Percentiles rank a stretch among this genome's conserved stretches.
Evolutionary conservation across 352 stramenopile species (phyloP).

Genomic region (Bremia lactucae): DNA sequence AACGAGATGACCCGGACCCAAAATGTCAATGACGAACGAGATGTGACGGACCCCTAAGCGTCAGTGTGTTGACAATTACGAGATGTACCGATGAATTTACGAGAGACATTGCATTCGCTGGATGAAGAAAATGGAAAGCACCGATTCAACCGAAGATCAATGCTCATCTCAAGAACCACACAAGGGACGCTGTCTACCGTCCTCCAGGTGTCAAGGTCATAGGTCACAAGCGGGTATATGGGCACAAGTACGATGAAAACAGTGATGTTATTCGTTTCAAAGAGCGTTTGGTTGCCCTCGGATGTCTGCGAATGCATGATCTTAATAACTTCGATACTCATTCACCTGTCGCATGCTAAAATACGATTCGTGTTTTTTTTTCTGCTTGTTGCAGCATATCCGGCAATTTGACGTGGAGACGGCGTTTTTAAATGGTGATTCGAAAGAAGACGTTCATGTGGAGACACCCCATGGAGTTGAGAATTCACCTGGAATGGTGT

Average conservation of each 20-base stretch:
- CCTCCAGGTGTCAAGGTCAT: slow-evolving; percentile 1
- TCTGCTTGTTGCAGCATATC: not conserved
- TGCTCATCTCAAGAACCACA: slow-evolving; percentile 10
- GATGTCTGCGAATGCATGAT: slow-evolving; percentile 14
- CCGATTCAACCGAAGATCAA: not conserved
- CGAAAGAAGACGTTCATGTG: slow-evolving; percentile 20
- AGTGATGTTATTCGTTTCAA: slow-evolving; percentile 17
- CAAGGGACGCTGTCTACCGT: slow-evolving; percentile 4
- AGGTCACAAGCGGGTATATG: slow-evolving; percentile 8
- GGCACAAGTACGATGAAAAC: slow-evolving; percentile 9
- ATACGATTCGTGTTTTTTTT: slow-evolving; percentile 17
- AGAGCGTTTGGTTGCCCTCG: slow-evolving; percentile 13
- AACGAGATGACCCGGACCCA: too few relatives aligned
- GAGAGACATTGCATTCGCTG: too few relatives aligned
- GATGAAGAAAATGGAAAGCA: not conserved
- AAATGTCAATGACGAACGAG: too few relatives aligned
- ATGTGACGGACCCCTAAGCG: too few relatives aligned
- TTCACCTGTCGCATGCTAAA: slow-evolving; percentile 15
- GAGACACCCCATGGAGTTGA: slow-evolving; percentile 6
- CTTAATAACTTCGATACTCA: slow-evolving; percentile 20
- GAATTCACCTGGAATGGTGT: slow-evolving; percentile 11
- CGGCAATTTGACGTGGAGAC: slow-evolving; percentile 1
- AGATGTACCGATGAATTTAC: too few relatives aligned
- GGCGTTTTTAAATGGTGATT: slow-evolving; percentile 16
- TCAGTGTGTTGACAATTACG: too few relatives aligned